Evolutionary conservation across 352 stramenopile genomes (phyloP).

Genomic region (Globisporangium okanoganense): DNA sequence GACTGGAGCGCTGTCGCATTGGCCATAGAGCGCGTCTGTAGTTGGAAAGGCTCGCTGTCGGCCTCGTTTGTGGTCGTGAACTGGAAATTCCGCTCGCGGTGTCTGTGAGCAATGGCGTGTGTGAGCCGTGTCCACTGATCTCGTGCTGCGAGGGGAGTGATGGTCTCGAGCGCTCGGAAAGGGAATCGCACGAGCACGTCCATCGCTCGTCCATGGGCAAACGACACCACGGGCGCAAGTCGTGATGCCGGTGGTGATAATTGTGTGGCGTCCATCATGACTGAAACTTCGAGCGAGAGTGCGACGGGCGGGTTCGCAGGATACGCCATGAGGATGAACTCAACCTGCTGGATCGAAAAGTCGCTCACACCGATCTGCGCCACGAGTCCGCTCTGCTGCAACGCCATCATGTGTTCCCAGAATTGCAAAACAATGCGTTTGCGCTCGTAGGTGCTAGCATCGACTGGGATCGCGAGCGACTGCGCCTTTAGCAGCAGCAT

Average conservation of each 20-base stretch:
- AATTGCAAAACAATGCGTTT: slow-evolving; percentile 42
- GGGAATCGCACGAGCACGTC: slow-evolving; percentile 43
- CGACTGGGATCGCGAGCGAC: slow-evolving; percentile 10
- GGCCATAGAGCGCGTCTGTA: slow-evolving; percentile 21
- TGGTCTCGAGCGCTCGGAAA: slow-evolving; percentile 19
- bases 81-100: slow-evolving; percentile 32
- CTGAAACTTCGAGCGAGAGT: slow-evolving; percentile 14
- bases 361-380: slow-evolving; percentile 39
- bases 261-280: neutral
- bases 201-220: slow-evolving; percentile 37
- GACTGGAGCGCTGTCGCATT: slow-evolving; percentile 32
- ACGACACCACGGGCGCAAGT: slow-evolving; percentile 19
- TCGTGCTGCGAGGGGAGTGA: slow-evolving; percentile 10
- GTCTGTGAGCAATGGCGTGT: slow-evolving; percentile 27
- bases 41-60: slow-evolving; percentile 27
- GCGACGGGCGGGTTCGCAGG: slow-evolving; percentile 23
- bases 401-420: slow-evolving; percentile 37
- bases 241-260: slow-evolving; percentile 3
- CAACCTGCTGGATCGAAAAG: slow-evolving; percentile 47
- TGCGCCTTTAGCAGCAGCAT: slow-evolving; percentile 36
- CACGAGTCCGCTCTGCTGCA: slow-evolving; percentile 33
- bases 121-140: slow-evolving; percentile 29
- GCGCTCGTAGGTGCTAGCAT: slow-evolving; percentile 20
- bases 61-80: slow-evolving; percentile 39
- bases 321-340: slow-evolving; percentile 43